Evolutionary conservation across 2,329 filamentous ascomycete species (phyloP), one percentile per base, ranked within the genome.

Genomic region (Lecanicillium sp.): DNA sequence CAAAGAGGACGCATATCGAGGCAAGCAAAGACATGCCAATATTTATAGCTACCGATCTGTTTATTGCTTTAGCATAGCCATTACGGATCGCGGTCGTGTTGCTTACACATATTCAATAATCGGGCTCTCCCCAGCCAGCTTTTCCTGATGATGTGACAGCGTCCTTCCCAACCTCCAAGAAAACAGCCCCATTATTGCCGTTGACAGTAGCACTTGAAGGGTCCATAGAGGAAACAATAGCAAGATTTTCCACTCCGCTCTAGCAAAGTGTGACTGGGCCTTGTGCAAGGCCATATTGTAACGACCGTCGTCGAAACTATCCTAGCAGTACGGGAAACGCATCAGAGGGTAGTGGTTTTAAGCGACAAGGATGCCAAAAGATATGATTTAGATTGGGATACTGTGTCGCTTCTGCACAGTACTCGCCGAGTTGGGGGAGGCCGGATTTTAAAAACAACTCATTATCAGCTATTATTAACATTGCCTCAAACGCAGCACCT

Each of bases 41-140:
- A 45, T 75, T 77, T 36, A 63, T 65, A 16, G 53, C 58, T 52
- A 75, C 70, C 73, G 74, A 78, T 20, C 73, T 43, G 15, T 16
- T 3, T 5, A 2, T 7, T 17, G 22, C 37, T 7, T 75, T 44
- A 29, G 41, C 12, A 20, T 8, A n/a, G 8, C 18, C 2, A 9
- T 43, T 25, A 47, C 36, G 40, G 11, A 6, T 25, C 30, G 9
- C 20, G 3, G 9, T n/a, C 31, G 12, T n/a, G 15, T 20, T 19
- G 19, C n/a, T 30, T 5, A 75, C 71, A 68, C 67, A 45, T 74
- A 54, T 55, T 72, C 65, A 9, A 75, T 60, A 9, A 56, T 52
- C 0, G 69, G 65, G 5, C 61, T 48, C 18, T 63, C 64, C 22
- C 54, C 56, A 18, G 57, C 53, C 20, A 65, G 48, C 27, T 63